phyloP scores from a whole-genome alignment of 306 rosid genomes.

The Quercus dentata region DNA sequence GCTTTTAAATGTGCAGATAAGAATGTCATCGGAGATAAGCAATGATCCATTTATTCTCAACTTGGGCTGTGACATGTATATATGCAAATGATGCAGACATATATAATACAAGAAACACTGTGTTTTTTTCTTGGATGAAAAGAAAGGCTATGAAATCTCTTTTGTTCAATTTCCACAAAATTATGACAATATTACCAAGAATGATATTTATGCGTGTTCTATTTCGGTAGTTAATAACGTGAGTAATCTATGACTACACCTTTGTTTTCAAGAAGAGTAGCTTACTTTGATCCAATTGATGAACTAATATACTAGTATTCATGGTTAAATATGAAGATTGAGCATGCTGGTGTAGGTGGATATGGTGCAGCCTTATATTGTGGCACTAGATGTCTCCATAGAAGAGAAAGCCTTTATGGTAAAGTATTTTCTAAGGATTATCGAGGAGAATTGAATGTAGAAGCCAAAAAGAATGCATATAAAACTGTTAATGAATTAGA shows the following conservation, averaged over 20 bases:
- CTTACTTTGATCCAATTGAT: neutral
- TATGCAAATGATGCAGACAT: conserved; percentile 43
- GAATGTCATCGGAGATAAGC: conserved; percentile 66
- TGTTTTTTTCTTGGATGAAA: conserved; percentile 71
- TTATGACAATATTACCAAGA: conserved; percentile 40
- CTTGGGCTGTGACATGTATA: conserved; percentile 81
- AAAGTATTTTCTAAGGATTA: conserved; percentile 27
- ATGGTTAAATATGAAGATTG: conserved; percentile 34
- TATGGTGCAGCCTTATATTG: conserved; percentile 48
- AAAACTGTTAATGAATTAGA: conserved; percentile 42
- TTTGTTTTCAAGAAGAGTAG: neutral
- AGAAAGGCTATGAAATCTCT: conserved; percentile 46
- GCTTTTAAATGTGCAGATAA: conserved; percentile 32
- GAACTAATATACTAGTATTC: neutral
- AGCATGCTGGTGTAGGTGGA: conserved; percentile 46
- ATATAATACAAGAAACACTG: conserved; percentile 32
- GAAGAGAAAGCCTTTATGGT: conserved; percentile 58
- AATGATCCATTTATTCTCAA: conserved; percentile 61
- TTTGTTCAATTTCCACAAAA: conserved; percentile 58
- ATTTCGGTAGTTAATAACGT: conserved; percentile 10
- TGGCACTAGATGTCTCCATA: conserved; percentile 74
- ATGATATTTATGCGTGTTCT: conserved; percentile 40
- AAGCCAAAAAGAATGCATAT: conserved; percentile 14
- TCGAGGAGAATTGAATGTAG: conserved; percentile 2
- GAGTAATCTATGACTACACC: neutral